Evolutionary conservation across 2,329 filamentous ascomycete genomes (phyloP).

Genomic region (Mycosphaerella sp.): DNA sequence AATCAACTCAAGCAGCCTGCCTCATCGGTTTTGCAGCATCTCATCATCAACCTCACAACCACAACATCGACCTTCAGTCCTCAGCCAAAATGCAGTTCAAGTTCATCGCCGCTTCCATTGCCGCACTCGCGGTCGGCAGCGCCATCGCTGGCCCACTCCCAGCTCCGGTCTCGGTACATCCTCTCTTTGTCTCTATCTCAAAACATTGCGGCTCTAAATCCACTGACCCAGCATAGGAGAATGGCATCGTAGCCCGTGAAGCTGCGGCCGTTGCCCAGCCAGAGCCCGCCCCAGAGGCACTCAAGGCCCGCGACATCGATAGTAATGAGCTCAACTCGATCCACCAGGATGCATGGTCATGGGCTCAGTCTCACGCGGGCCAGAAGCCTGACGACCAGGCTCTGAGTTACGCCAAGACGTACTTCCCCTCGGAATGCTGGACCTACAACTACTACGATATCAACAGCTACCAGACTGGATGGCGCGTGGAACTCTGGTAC

Average conservation of each 20-base stretch:
- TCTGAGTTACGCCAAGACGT: background rate
- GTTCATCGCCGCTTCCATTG: conserved; percentile 10
- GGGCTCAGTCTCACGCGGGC: background rate
- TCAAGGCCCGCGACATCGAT: conserved; percentile 1
- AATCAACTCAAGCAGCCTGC: background rate
- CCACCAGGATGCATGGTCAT: background rate
- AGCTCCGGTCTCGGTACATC: background rate
- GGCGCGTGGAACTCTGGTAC: conserved; percentile 2
- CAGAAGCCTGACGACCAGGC: background rate
- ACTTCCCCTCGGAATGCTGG: background rate
- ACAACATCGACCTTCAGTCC: background rate
- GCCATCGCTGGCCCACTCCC: conserved; percentile 13
- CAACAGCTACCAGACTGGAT: conserved; percentile 3
- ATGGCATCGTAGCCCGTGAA: background rate
- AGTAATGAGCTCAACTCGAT: background rate
- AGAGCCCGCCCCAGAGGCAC: background rate
- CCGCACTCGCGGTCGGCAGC: conserved; percentile 10
- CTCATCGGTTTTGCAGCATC: background rate
- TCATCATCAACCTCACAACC: background rate
- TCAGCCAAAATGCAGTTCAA: conserved; percentile 10
- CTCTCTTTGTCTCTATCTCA: background rate
- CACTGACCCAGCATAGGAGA: conserved; percentile 1
- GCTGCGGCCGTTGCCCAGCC: background rate
- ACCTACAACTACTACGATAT: background rate
- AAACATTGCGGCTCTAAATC: no score